Percentiles rank a stretch among this genome's conserved stretches.
Conservation (phyloP, 1,284 basidiomycete species). For the Sporisorium graminicola region DNA sequence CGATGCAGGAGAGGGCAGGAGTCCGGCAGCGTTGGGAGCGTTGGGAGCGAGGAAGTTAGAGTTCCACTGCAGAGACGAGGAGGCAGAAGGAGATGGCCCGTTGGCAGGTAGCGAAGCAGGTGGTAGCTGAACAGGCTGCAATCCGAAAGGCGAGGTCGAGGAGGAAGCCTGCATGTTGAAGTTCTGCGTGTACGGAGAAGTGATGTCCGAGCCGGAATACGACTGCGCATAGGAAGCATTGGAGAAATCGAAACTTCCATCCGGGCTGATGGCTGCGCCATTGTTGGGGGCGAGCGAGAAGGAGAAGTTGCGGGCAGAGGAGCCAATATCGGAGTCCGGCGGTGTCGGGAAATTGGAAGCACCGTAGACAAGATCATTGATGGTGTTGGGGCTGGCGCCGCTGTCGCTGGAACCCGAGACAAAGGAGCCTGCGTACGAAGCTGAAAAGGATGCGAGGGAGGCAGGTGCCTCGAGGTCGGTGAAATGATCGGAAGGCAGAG, state of each 20-base stretch:
- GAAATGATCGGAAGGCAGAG: constrained; percentile 30
- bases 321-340: constrained; percentile 38
- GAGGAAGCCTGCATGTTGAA: constrained; percentile 27
- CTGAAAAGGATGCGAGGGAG: constrained; percentile 41
- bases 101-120: constrained; percentile 11
- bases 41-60: constrained; percentile 35
- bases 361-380: constrained; percentile 60
- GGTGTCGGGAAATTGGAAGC: constrained; percentile 48
- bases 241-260: constrained; percentile 24
- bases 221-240: constrained; percentile 25
- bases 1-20: constrained; percentile 8
- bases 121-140: constrained; percentile 29
- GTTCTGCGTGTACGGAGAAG: constrained; percentile 30
- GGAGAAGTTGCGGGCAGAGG: constrained; percentile 33
- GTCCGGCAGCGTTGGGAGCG: constrained; percentile 9
- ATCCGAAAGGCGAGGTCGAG: constrained; percentile 32
- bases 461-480: constrained; percentile 40
- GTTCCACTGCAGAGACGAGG: constrained; percentile 25
- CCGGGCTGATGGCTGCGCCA: constrained; percentile 24
- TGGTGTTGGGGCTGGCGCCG: constrained; percentile 48
- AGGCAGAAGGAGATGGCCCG: constrained; percentile 8
- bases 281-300: constrained; percentile 29
- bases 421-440: constrained; percentile 43
- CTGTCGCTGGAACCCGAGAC: constrained; percentile 51
- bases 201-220: constrained; percentile 35